Conservation (phyloP, 2,329 filamentous ascomycete species). For the Sporothrix humicola region DNA sequence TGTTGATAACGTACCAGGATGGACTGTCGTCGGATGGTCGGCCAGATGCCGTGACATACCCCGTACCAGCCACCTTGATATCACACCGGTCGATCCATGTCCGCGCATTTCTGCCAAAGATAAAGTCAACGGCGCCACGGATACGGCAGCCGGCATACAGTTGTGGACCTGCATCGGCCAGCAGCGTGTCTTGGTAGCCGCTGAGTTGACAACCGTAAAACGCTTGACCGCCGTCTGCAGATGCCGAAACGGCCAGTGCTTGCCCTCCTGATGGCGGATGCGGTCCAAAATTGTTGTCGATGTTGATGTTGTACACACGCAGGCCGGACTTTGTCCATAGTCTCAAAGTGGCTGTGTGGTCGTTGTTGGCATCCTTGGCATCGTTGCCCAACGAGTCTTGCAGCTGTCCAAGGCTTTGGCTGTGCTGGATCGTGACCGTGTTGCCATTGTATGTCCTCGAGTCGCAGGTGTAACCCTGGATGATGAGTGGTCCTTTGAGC, state of each 20-base stretch:
- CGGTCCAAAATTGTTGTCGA: constrained; percentile 5
- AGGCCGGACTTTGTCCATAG: not conserved
- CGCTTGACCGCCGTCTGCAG: not conserved
- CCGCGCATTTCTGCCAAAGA: not conserved
- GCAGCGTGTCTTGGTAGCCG: constrained; percentile 12
- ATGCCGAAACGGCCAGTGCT: not conserved
- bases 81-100: not conserved
- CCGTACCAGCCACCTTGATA: not conserved
- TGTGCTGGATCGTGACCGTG: not conserved
- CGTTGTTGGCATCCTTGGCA: not conserved
- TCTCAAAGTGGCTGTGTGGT: not conserved
- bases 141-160: not conserved
- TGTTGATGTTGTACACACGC: not conserved
- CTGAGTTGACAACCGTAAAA: constrained; percentile 7
- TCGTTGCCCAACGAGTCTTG: not conserved
- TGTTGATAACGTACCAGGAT: not conserved
- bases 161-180: not conserved
- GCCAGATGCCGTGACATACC: not conserved
- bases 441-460: not conserved
- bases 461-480: not conserved
- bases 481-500: not conserved
- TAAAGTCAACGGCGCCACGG: not conserved
- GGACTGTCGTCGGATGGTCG: not conserved
- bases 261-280: not conserved
- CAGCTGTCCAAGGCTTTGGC: not conserved